Base-by-base conservation (phyloP, 768 basidiomycete species). In the Dictyophora rubrovolvata region DNA sequence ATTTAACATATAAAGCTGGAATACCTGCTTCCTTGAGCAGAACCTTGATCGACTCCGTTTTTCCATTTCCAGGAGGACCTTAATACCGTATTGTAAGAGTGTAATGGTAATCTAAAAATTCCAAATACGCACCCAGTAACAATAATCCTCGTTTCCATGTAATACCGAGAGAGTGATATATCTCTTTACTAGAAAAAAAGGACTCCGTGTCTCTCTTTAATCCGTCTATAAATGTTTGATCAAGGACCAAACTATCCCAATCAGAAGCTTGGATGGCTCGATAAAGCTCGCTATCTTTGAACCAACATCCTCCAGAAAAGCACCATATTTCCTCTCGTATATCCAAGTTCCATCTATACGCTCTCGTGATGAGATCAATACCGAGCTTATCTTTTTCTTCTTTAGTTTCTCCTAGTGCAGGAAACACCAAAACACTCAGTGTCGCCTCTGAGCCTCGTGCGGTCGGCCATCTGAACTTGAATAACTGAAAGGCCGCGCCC, bases 1-100 rank as follows among this genome's bases (percentile, higher is more conserved):
- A 71, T 63, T 72, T 74, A 58, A 77, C 76, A 61, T 76, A 76
- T 17, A 77, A 66, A 22, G 68, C 63, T 18, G 69, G 69, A 8
- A 70, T 63, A 10, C 62, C 67, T 35, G 63, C 63, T 48, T 71
- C 69, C 8, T 64, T 61, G 4, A 68, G 55, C 34, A 67, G 46
- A 0, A 76, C 75, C 57, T 69, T 69, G 50, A 69, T 62, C 17
- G 62, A 65, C 64, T 75, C 74, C n/a, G 70, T 71, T 60, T 72
- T 73, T 11, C 75, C 75, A 65, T 76, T 75, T 23, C 69, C 69
- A 9, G 70, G 68, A 22, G 73, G 70, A 34, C 76, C 72, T 14
- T 9, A 3, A 21, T 20, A 28, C 6, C 8, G 18, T 34, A 20
- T 4, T 12, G 12, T 49, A 50, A 14, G 37, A 11, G 16, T 53